A percentile compares a stretch with the other conserved stretches of the same genome.
These are phyloP conservation scores for Bruguiera sexangula DNA, from an alignment of 345 rosid species.

Conservation along the genomic window DNA sequence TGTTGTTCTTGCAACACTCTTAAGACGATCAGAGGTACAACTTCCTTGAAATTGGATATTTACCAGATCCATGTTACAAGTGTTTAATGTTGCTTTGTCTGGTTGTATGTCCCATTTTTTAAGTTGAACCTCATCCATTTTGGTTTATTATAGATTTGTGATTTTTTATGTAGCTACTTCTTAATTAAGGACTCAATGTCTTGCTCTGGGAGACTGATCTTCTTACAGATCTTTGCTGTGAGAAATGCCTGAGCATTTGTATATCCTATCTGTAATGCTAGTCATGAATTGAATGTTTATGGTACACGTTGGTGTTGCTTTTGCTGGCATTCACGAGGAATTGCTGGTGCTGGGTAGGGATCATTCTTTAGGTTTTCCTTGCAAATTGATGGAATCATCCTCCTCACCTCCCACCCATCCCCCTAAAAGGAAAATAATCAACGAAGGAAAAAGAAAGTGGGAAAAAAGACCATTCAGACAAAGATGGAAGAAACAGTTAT, in stretches of 20 bases:
- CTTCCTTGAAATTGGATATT: conserved; percentile 8
- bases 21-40: conserved; percentile 81
- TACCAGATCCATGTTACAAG: background rate
- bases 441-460: no score
- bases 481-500: no score
- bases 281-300: conserved; percentile 1
- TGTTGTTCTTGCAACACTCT: conserved; percentile 90
- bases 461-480: no score
- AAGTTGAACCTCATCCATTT: background rate
- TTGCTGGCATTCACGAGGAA: background rate
- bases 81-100: background rate
- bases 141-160: background rate
- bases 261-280: background rate
- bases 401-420: no score
- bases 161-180: background rate
- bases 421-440: no score
- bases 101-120: background rate
- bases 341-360: background rate
- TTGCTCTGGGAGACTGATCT: background rate
- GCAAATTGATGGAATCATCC: background rate
- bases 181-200: background rate
- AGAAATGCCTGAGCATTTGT: background rate
- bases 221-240: background rate
- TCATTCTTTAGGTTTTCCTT: background rate
- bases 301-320: background rate